phyloP scores from a whole-genome alignment of 75 land plant species.

The Pinus taeda region DNA sequence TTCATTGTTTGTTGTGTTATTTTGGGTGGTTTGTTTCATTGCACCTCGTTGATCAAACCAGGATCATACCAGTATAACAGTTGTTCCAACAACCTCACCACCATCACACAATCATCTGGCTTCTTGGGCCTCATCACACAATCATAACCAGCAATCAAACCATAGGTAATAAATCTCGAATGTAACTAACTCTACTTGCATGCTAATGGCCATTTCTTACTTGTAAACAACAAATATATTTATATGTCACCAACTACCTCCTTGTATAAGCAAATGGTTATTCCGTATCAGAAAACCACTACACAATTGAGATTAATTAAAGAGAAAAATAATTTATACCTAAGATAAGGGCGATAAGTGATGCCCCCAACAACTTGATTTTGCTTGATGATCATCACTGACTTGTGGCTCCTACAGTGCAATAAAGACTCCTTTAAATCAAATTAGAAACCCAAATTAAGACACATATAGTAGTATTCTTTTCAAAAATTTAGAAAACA shows the following conservation, averaged over 20 bases:
- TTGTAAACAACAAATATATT: neutral
- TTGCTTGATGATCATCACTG: slow-evolving; percentile 90
- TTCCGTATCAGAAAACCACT: neutral
- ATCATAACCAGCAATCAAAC: too few species aligned
- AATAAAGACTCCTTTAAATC: slow-evolving; percentile 3
- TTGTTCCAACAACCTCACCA: too few species aligned
- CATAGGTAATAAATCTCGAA: too few species aligned
- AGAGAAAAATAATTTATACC: slow-evolving; percentile 33
- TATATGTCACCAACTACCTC: neutral
- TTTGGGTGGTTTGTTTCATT: too few species aligned
- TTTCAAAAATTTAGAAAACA: neutral
- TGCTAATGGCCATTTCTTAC: too few species aligned
- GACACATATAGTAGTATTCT: neutral
- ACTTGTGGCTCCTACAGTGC: slow-evolving; percentile 86
- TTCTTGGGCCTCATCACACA: too few species aligned
- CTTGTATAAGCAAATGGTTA: neutral
- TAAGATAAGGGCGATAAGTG: slow-evolving; percentile 92
- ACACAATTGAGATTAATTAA: neutral
- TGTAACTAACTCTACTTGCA: too few species aligned
- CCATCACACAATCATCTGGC: too few species aligned
- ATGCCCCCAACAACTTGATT: slow-evolving; percentile 98
- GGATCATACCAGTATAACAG: too few species aligned
- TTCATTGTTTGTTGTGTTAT: too few species aligned
- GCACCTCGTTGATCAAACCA: too few species aligned
- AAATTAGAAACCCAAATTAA: neutral